Conservation (phyloP, 169 alveolate genomes). For the Fabrea salina region DNA sequence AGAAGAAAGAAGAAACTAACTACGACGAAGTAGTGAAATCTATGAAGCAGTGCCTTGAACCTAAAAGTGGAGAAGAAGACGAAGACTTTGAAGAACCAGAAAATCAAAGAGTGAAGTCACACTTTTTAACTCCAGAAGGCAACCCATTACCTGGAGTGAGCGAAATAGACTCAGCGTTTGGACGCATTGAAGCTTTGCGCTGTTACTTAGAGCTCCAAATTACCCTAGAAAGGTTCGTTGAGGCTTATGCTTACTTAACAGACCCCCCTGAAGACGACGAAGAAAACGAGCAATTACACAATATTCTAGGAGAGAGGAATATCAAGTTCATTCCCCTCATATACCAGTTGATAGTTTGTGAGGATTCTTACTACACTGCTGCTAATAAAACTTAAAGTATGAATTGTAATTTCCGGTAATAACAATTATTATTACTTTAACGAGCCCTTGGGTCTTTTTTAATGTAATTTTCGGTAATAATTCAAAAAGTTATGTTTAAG, state of each 20-base stretch:
- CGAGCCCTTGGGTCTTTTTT: no score
- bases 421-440: no score
- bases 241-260: conserved; percentile 41
- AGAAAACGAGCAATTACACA: conserved; percentile 34
- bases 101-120: conserved; percentile 34
- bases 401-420: no score
- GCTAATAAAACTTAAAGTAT: no score
- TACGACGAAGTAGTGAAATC: conserved; percentile 9
- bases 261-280: conserved; percentile 36
- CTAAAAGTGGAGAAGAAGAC: conserved; percentile 27
- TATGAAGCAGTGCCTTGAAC: not conserved
- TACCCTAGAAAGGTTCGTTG: conserved; percentile 35
- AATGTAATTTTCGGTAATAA: no score
- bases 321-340: conserved; percentile 49
- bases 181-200: conserved; percentile 59
- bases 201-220: conserved; percentile 49
- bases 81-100: conserved; percentile 48
- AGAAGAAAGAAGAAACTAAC: not conserved
- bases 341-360: conserved; percentile 64
- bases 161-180: conserved; percentile 45
- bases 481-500: not conserved
- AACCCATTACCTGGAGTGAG: conserved; percentile 42
- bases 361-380: conserved; percentile 51
- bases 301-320: conserved; percentile 40
- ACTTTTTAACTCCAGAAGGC: conserved; percentile 39